phyloP scores from a whole-genome alignment of 805 yeast species.

The Yamadazyma phyllophila region DNA sequence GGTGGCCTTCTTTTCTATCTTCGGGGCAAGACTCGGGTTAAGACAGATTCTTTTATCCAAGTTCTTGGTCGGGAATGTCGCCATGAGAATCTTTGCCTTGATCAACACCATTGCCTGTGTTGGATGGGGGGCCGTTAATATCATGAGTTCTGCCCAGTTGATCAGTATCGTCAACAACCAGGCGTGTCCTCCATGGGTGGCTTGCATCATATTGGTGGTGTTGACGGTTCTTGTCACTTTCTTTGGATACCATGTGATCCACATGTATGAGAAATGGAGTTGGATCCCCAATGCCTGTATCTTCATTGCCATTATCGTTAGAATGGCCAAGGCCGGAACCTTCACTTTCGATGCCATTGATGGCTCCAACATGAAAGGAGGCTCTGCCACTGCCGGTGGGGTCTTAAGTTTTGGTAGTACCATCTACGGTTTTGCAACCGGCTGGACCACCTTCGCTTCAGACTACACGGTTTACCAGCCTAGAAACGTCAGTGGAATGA shows the following conservation, averaged over 20 bases:
- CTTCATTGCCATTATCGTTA: slow-evolving; percentile 75
- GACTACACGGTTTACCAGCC: slow-evolving; percentile 91
- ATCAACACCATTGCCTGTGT: slow-evolving; percentile 82
- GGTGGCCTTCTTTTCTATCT: slow-evolving; percentile 78
- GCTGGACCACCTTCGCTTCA: slow-evolving; percentile 92
- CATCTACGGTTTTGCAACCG: slow-evolving; percentile 84
- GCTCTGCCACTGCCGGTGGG: slow-evolving; percentile 67
- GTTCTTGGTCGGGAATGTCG: slow-evolving; percentile 70
- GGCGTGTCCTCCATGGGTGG: slow-evolving; percentile 85
- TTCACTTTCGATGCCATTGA: slow-evolving; percentile 37
- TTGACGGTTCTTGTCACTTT: slow-evolving; percentile 71
- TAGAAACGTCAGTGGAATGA: slow-evolving; percentile 53
- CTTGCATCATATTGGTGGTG: slow-evolving; percentile 68
- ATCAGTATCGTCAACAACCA: slow-evolving; percentile 70
- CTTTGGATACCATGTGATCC: slow-evolving; percentile 83
- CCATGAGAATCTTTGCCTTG: slow-evolving; percentile 73
- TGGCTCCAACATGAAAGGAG: slow-evolving; percentile 41
- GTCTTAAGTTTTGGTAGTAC: slow-evolving; percentile 82
- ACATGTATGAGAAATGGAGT: slow-evolving; percentile 76
- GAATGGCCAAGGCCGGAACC: slow-evolving; percentile 64
- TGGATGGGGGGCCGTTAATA: slow-evolving; percentile 95
- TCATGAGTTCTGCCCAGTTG: slow-evolving; percentile 84
- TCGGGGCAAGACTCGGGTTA: slow-evolving; percentile 81
- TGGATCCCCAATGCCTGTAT: slow-evolving; percentile 82
- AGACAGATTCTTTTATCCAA: slow-evolving; percentile 85